Evolutionary conservation across 441 rosid genomes (phyloP).

Genomic region (Euphorbia corollata): DNA sequence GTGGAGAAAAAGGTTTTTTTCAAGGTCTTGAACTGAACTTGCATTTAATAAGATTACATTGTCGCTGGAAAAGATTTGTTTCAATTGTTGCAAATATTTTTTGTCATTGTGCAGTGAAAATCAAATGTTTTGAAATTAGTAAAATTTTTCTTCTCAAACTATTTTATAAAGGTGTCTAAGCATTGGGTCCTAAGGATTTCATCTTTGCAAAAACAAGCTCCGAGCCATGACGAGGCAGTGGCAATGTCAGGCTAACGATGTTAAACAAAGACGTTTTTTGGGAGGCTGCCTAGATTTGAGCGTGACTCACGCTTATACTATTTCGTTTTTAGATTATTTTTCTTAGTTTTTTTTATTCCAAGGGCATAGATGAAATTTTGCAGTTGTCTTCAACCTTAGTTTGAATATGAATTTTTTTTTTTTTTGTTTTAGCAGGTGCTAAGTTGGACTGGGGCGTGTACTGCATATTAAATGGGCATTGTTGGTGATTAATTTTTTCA

Average conservation of each 20-base stretch:
- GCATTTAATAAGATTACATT: background rate
- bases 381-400: too few species aligned
- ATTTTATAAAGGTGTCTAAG: background rate
- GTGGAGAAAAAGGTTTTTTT: background rate
- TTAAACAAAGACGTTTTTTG: too few species aligned
- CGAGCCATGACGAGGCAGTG: background rate
- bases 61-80: background rate
- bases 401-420: too few species aligned
- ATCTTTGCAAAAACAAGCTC: background rate
- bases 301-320: too few species aligned
- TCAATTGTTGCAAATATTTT: background rate
- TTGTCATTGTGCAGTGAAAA: background rate
- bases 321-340: too few species aligned
- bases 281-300: too few species aligned
- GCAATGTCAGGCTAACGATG: background rate
- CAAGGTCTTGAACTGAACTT: background rate
- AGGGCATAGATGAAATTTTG: too few species aligned
- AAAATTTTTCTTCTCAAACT: background rate
- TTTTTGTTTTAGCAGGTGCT: too few species aligned
- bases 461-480: too few species aligned
- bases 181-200: background rate
- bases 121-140: background rate
- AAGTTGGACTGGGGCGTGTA: too few species aligned
- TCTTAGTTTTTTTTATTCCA: too few species aligned
- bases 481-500: too few species aligned